A percentile compares a stretch with the other conserved stretches of the same genome.
phyloP scores from a whole-genome alignment of 2,329 filamentous ascomycete species.

The Decorospora gaudefroyi region DNA sequence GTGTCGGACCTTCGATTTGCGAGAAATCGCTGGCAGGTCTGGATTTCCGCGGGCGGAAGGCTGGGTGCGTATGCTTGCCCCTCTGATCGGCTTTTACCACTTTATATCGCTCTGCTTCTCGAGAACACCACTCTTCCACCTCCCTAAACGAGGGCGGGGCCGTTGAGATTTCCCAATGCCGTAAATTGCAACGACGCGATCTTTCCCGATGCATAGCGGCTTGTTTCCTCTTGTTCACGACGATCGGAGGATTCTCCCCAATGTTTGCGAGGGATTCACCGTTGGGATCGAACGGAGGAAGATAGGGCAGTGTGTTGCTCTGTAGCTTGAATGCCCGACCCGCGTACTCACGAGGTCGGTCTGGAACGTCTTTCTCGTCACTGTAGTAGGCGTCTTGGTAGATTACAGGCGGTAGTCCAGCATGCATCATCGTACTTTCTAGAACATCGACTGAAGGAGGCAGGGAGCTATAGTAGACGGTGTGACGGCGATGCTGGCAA shows the following conservation, averaged over 20 bases:
- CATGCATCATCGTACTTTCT: slow-evolving; percentile 60
- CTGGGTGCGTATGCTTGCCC: slow-evolving; percentile 9
- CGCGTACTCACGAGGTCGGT: slow-evolving; percentile 78
- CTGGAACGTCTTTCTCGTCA: slow-evolving; percentile 79
- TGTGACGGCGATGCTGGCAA: slow-evolving; percentile 23
- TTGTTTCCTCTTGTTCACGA: slow-evolving; percentile 58
- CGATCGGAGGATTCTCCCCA: slow-evolving; percentile 56
- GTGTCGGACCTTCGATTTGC: slow-evolving; percentile 87
- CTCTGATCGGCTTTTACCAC: slow-evolving; percentile 9
- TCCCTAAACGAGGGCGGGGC: slow-evolving; percentile 72
- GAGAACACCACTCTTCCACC: slow-evolving; percentile 68
- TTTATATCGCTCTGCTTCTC: slow-evolving; percentile 38
- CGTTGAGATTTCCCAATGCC: slow-evolving; percentile 75
- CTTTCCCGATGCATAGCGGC: slow-evolving; percentile 58
- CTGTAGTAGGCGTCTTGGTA: slow-evolving; percentile 89
- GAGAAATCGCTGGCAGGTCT: slow-evolving; percentile 58
- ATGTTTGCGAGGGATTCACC: slow-evolving; percentile 61
- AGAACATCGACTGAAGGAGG: slow-evolving; percentile 56
- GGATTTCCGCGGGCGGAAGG: slow-evolving; percentile 24
- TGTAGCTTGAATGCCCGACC: slow-evolving; percentile 81
- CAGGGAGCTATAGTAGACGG: slow-evolving; percentile 44
- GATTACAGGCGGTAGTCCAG: slow-evolving; percentile 67
- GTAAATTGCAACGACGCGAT: slow-evolving; percentile 63
- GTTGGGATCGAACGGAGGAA: slow-evolving; percentile 75
- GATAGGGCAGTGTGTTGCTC: slow-evolving; percentile 74